Evolutionary conservation across 2,329 filamentous ascomycete genomes (phyloP), one percentile per base, ranked within the genome.

Genomic region (Microcyclospora pomicola): DNA sequence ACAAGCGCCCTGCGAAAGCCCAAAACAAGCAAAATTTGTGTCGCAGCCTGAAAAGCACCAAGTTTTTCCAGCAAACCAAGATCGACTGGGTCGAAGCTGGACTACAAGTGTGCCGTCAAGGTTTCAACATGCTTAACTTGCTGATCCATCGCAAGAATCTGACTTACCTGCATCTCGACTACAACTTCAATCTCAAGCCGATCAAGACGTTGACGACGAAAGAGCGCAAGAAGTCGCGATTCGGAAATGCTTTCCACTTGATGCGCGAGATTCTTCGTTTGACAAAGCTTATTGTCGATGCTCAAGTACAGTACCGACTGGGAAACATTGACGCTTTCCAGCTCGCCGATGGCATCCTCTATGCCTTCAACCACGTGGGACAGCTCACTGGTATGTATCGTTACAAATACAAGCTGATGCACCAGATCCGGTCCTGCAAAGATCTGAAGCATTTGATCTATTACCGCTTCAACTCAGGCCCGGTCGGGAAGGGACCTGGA

Each of bases 341-440:
- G 61, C 77, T 98, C 47, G 91, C 91, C 3, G 91, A 98, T 60
- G 91, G 91, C 60, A 98, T 98, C 40, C 69, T 96, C n/a, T 98
- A 98, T 52, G 92, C 91, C 13, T 98, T 98, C 68, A 98, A 98
- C 64, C 91, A 98, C 52, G 91, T 98, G 40, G 91, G 91, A 44
- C 92, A 98, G 62, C 69, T 98, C 44, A 98, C 91, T 12, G 91
- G 91, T 59, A 98, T 98, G 91, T 98, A 98, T 65, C 82, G 91
- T 43, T 98, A 98, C 73, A 98, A 98, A 71, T 98, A 98, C 69
- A 98, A 98, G 71, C 72, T 98, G 40, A 98, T 98, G 91, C 91
- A 98, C 60, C 91, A 98, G 62, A 98, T 98, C 52, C 84, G 91
- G 51, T 93, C 91, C 1, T 98, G 91, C 70, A 98, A 98, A 64